Base-by-base conservation (phyloP, 441 rosid genomes). In the Bruguiera hainesii region DNA sequence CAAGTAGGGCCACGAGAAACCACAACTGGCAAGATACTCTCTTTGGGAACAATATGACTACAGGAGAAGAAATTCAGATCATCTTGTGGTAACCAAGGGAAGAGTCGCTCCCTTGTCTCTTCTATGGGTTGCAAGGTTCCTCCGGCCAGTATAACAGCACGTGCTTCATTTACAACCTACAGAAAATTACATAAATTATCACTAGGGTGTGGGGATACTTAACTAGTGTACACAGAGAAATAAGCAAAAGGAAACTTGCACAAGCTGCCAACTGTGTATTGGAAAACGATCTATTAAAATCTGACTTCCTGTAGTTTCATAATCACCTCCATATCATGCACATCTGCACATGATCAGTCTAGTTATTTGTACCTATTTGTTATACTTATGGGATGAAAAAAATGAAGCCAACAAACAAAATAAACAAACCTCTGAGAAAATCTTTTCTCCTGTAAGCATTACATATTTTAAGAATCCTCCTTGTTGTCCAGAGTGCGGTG, bases 111-210 rank as follows among this genome's bases (percentile, higher is more conserved):
- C 77, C 96, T 90, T 60, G 97, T 89, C 81, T 92, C 98, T 85
- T 92, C 97, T 63, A 92, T 80, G 56, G 99, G 99, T 78, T 95
- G 98, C 77, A 95, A 85, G 66, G 99, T 95, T 68, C 98, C 99
- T 48, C 99, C 99, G 0, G 97, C 97, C 78, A 92, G 76, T 74
- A 95, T 71, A 66, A 95, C 88, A 64, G 98, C 93, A 64, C 77
- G 98, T 63, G 95, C 93, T 79, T 90, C 87, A 71, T 85, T 78
- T 65, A 86, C 91, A 79, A 95, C 85, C 99, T 92, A 79, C 73
- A 76, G 33, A 64, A 65, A 60, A 67, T 73, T 65, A 66, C 68
- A 61, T 13, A 67, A 33, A 46, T 18, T 58, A 48, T 42, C 48
- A 69, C 58, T 15, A 11, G 18, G 18, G 30, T 7, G 2, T 7